These are phyloP conservation scores for Ganoderma sinense DNA, from an alignment of 1,284 basidiomycete genomes.

Conservation along the genomic window DNA sequence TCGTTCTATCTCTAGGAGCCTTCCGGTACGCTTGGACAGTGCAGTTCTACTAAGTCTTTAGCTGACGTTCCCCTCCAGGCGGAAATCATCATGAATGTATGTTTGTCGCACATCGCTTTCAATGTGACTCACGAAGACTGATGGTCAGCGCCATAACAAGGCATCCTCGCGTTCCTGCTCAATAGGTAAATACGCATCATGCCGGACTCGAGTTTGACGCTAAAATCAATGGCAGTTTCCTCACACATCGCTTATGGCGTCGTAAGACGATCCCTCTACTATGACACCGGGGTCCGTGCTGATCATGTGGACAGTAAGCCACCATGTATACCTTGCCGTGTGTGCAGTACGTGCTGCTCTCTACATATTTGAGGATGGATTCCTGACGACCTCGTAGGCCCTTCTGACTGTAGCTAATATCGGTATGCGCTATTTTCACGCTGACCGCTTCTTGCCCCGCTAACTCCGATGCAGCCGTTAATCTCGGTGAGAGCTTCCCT, in stretches of 20 bases:
- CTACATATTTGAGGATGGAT: background rate
- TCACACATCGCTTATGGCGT: background rate
- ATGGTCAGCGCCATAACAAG: too few species aligned
- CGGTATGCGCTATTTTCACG: background rate
- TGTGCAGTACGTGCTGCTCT: background rate
- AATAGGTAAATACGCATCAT: too few species aligned
- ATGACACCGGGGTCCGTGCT: background rate
- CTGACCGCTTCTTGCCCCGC: background rate
- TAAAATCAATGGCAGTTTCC: background rate
- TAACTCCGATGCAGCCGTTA: background rate
- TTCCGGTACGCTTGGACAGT: too few species aligned
- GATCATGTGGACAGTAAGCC: background rate
- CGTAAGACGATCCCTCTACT: background rate
- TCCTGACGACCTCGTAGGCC: background rate
- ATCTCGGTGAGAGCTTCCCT: background rate
- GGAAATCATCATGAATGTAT: too few species aligned
- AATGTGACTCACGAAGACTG: too few species aligned
- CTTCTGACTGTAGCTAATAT: background rate
- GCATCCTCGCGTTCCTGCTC: too few species aligned
- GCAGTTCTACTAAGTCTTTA: too few species aligned
- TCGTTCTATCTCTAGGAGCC: too few species aligned
- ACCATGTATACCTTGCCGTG: background rate
- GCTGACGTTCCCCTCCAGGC: too few species aligned
- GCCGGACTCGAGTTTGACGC: too few species aligned
- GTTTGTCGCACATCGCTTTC: too few species aligned